phyloP scores from a whole-genome alignment of 1,284 basidiomycete species.

The Pyrrhoderma noxium region DNA sequence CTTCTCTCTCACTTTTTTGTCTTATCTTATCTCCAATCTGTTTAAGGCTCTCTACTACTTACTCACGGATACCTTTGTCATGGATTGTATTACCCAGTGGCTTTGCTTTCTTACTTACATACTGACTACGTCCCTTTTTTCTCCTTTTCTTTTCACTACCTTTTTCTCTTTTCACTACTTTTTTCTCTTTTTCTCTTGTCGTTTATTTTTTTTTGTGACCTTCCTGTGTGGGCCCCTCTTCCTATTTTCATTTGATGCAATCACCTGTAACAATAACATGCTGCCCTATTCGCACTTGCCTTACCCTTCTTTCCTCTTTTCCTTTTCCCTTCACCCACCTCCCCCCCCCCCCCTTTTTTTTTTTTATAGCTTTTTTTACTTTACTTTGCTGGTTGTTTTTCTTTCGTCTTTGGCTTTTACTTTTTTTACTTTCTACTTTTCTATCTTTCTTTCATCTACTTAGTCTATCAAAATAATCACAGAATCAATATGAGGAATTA shows the following conservation, averaged over 20 bases:
- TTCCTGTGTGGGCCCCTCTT: no score
- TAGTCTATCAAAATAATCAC: neutral
- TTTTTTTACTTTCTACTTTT: no score
- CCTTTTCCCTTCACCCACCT: neutral
- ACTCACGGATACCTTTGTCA: no score
- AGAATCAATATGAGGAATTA: no score
- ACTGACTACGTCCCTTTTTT: neutral
- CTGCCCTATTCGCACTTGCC: no score
- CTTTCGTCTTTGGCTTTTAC: neutral
- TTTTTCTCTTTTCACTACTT: neutral
- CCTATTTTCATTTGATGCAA: no score
- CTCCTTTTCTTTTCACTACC: neutral
- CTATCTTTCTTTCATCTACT: neutral
- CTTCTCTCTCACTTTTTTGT: no score
- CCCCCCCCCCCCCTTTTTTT: neutral
- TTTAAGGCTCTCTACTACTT: no score
- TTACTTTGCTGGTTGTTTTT: neutral
- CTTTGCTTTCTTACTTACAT: no score
- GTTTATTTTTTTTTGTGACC: neutral
- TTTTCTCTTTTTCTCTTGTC: neutral
- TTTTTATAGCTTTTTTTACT: slow-evolving; percentile 2
- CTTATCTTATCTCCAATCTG: no score
- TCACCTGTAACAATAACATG: no score
- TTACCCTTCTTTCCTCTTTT: neutral
- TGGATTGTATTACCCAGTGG: no score